Evolutionary conservation across 2,329 filamentous ascomycete species (phyloP), one percentile per base, ranked within the genome.

Genomic region (Penicillium verrucosum): DNA sequence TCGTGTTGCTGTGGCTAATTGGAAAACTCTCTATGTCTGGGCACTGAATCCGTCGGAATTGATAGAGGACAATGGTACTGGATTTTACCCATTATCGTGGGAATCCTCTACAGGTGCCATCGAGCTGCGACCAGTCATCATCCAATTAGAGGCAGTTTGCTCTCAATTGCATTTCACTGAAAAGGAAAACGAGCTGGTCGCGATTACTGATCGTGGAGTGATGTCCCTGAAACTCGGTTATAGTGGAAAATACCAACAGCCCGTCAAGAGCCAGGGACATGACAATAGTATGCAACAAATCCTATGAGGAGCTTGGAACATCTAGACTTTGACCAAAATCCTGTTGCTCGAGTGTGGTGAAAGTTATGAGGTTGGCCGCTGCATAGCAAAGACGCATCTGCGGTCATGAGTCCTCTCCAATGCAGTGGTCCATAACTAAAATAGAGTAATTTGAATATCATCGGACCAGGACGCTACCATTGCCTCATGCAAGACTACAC

Each of bases 11-110:
- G 67, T 77, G 32, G 72, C 72, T 5, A 73, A 73, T 42, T 78
- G 76, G 76, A 74, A 77, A 48, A 67, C 66, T 1, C 54, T 78
- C 21, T 73, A 73, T 16, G 56, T 79, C 27, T 79, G 76, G 73
- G 64, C 72, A 3, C 34, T 78, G 47, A 64, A 75, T 23, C 76
- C 77, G 1, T 38, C 57, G n/a, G 70, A 64, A 38, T 54, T 78
- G 14, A 68, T 76, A 23, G 66, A 71, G n/a, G 64, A 65, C 36
- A 66, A 71, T 44, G 34, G 44, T 4, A 62, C 62, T 30, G 60
- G 60, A 7, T 73, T 71, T 41, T 77, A 77, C 54, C 73, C 70
- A 8, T 51, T 61, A 1, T 62, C 62, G 11, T 73, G 65, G 62
- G 55, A 59, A 38, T 62, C 65, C 6, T 38, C 57, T 16, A 55